Base-by-base conservation (phyloP, 2,329 filamentous ascomycete species). In the Xylariaceae sp. region DNA sequence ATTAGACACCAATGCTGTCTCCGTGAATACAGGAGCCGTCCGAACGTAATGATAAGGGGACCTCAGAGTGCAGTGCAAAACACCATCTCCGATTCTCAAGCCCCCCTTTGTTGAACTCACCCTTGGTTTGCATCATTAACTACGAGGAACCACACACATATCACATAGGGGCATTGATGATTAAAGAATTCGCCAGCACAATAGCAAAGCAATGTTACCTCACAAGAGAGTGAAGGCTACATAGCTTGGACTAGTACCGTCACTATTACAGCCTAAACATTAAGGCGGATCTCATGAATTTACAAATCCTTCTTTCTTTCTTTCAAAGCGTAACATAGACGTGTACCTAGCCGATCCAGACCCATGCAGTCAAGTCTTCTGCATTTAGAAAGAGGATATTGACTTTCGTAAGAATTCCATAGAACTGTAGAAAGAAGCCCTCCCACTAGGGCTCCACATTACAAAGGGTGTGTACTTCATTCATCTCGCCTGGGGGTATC, bases 401-500 rank as follows among this genome's bases (percentile, higher is more conserved):
- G 15, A 35, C 44, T 23, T 30, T 13, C 44, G 35, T 57, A 54
- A 53, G 57, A 53, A 51, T 57, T 18, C 59, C 48, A 56, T 59
- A 58, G 57, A 60, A 48, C 39, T 50, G 61, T 60, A 59, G 62
- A 61, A 49, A 37, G 47, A 42, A 17, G 23, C 55, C 47, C 18
- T 51, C 56, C 53, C 37, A 42, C 57, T 57, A 17, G 55, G 60
- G 64, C 64, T 67, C 60, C 59, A 59, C 66, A 69, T 69, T 67
- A 66, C 59, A 66, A 59, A 51, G 45, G 47, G 48, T 55, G 55
- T 54, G 57, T 55, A 61, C 60, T 53, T 59, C 58, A 57, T 61
- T 56, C 50, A 60, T 56, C 57, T 56, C 62, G 61, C 59, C 42
- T 17, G 23, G 56, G 23, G 68, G 68, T 69, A 69, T 69, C 68